Base-by-base conservation (phyloP, 306 rosid genomes). In the Quercus berberidifolia region DNA sequence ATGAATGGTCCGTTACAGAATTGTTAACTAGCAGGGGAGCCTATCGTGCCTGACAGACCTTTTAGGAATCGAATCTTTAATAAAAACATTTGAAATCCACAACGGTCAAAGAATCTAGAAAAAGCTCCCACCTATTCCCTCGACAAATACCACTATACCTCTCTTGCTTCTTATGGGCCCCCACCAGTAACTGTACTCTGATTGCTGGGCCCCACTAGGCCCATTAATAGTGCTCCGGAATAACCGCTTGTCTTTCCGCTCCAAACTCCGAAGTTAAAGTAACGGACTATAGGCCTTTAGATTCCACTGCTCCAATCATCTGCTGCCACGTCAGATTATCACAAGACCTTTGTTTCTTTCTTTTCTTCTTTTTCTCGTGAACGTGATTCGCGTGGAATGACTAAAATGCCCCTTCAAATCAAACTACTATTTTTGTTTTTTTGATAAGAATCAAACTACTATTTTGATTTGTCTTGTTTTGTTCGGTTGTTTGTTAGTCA, bases 21-120 rank as follows among this genome's bases (percentile, higher is more conserved):
- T 63, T 6, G 5, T 13, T 18, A 1, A 5, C 20, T 63, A 33
- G 26, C 28, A 3, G 19, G 76, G 69, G 75, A 65, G 55, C 11
- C 17, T 64, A 38, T 75, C 9, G 46, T 20, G 28, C 31, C 74
- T 41, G n/a, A 74, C 15, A 3, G 69, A 35, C 43, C 46, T 56
- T 5, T 14, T n/a, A 20, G 77, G 73, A 81, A 57, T 79, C 78
- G 23, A 13, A 25, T 41, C 46, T 41, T 41, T 41, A 41, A 41
- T 41, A 81, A 60, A 20, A 43, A 19, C 15, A 18, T 60, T 76
- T 60, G 19, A 33, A 35, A 60, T 75, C 80, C 84, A 33, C 65
- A 75, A 75, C 72, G 83, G 83, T 80, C 78, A 73, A 55, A 65
- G 78, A 80, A 73, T 74, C 69, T 18, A 38, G 23, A 80, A 6